These are phyloP conservation scores for Entrophospora sp. DNA, from an alignment of 192 early-diverging fungal species.

Conservation along the genomic window DNA sequence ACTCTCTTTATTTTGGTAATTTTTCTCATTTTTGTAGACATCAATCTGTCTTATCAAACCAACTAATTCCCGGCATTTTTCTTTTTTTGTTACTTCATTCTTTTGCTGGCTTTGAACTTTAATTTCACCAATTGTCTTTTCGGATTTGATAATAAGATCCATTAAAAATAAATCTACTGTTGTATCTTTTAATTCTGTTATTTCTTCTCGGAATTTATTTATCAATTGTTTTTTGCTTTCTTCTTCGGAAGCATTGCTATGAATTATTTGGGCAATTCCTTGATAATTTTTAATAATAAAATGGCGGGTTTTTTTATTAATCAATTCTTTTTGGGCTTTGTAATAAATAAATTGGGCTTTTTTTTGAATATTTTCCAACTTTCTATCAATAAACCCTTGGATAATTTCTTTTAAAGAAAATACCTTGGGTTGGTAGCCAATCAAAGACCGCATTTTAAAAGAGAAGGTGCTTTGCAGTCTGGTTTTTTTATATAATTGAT, in stretches of 20 bases:
- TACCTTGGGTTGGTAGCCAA: constrained; percentile 1
- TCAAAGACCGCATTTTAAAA: constrained; percentile 8
- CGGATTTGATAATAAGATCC: neutral
- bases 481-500: constrained; percentile 11
- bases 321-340: neutral
- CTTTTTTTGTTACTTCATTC: neutral
- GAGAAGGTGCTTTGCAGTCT: constrained; percentile 5
- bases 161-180: neutral
- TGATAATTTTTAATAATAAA: constrained; percentile 13
- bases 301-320: constrained; percentile 8
- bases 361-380: constrained; percentile 11
- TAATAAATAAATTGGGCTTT: constrained; percentile 12
- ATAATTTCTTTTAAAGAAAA: constrained; percentile 14
- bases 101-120: neutral
- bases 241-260: neutral
- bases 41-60: neutral
- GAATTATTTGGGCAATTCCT: neutral
- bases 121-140: neutral
- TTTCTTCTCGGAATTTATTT: neutral
- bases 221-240: constrained; percentile 1
- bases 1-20: neutral
- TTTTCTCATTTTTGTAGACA: neutral
- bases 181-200: neutral
- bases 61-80: neutral
- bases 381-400: neutral